phyloP scores from a whole-genome alignment of 495 filamentous ascomycete genomes.

The Letharia columbiana region DNA sequence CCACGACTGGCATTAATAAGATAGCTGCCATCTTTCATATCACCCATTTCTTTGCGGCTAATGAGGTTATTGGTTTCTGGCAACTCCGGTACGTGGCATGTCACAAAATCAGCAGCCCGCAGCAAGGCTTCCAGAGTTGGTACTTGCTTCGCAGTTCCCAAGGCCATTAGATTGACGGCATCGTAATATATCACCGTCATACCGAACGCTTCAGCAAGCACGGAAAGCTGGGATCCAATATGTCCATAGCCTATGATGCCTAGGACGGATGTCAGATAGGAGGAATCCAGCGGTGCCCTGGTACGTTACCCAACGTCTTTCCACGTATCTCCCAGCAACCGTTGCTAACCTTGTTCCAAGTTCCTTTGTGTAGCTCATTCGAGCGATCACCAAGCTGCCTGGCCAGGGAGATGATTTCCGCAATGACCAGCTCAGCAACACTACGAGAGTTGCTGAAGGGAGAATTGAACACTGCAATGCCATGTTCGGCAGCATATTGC shows the following conservation, averaged over 20 bases:
- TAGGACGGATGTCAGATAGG: conserved; percentile 23
- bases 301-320: conserved; percentile 72
- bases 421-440: conserved; percentile 93
- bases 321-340: conserved; percentile 98
- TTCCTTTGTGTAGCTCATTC: conserved; percentile 87
- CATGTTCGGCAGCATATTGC: conserved; percentile 79
- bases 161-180: conserved; percentile 80
- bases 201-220: conserved; percentile 93
- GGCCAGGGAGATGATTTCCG: conserved; percentile 83
- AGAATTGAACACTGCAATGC: conserved; percentile 98
- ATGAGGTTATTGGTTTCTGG: conserved; percentile 91
- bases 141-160: conserved; percentile 81
- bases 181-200: conserved; percentile 97
- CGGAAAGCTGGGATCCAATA: conserved; percentile 93
- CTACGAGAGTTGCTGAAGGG: conserved; percentile 96
- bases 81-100: conserved; percentile 87
- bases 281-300: conserved; percentile 10
- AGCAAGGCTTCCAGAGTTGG: conserved; percentile 67
- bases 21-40: conserved; percentile 90
- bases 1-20: conserved; percentile 94
- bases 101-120: conserved; percentile 77
- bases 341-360: conserved; percentile 95
- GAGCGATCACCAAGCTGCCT: conserved; percentile 90
- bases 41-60: conserved; percentile 59
- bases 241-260: conserved; percentile 97